Evolutionary conservation across 371 early-diverging fungal genomes (phyloP).

Genomic region (Cokeromyces recurvatus): DNA sequence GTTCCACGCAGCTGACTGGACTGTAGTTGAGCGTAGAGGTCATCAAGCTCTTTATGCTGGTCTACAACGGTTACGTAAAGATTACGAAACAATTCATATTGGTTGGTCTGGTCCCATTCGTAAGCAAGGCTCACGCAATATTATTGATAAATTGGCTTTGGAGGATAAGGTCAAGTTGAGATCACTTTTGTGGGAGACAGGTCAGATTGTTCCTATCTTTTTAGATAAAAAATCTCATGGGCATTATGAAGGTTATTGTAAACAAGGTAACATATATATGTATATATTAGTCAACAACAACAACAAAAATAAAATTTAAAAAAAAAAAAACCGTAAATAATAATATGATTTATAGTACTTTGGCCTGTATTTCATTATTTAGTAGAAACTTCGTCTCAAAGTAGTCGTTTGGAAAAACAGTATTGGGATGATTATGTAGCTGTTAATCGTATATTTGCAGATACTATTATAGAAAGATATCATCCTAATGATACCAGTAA

Average conservation of each 20-base stretch:
- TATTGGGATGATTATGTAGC: slow-evolving; percentile 85
- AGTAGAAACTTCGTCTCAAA: slow-evolving; percentile 62
- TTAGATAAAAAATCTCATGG: slow-evolving; percentile 62
- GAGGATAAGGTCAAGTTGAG: slow-evolving; percentile 35
- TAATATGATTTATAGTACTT: slow-evolving; percentile 30
- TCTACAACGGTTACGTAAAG: slow-evolving; percentile 43
- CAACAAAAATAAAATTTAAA: not conserved
- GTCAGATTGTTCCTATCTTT: slow-evolving; percentile 68
- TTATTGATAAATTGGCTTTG: slow-evolving; percentile 33
- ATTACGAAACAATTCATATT: slow-evolving; percentile 55
- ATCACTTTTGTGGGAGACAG: slow-evolving; percentile 43
- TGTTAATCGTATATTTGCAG: slow-evolving; percentile 83
- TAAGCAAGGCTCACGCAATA: slow-evolving; percentile 35
- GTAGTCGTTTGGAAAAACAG: slow-evolving; percentile 54
- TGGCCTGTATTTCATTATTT: slow-evolving; percentile 99
- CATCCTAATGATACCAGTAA: slow-evolving; percentile 81
- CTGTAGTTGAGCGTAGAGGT: slow-evolving; percentile 48
- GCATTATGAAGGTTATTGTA: slow-evolving; percentile 88
- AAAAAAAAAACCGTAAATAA: not conserved
- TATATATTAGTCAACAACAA: not conserved
- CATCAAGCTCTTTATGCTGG: slow-evolving; percentile 74
- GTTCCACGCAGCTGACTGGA: slow-evolving; percentile 31
- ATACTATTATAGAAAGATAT: slow-evolving; percentile 67
- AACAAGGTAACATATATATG: slow-evolving; percentile 52
- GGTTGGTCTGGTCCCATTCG: slow-evolving; percentile 62